phyloP scores from a whole-genome alignment of 495 filamentous ascomycete species.

The Parathielavia appendiculata region DNA sequence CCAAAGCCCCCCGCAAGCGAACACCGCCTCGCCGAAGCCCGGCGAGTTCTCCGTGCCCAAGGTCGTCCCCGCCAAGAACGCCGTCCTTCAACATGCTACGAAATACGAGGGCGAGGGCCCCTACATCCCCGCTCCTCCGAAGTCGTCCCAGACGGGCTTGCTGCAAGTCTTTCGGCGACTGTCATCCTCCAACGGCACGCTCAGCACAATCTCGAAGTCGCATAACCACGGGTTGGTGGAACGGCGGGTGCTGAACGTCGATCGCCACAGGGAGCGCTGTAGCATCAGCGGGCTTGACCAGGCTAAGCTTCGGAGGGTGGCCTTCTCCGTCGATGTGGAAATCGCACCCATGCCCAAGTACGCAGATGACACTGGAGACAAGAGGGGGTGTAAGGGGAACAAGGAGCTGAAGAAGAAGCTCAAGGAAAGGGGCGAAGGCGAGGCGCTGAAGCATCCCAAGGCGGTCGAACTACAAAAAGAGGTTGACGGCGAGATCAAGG shows the following conservation, averaged over 20 bases:
- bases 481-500: constrained; percentile 35
- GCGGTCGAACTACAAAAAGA: constrained; percentile 53
- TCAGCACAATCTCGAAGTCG: constrained; percentile 33
- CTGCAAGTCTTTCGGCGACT: constrained; percentile 76
- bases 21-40: constrained; percentile 43
- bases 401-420: constrained; percentile 60
- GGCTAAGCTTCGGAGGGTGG: constrained; percentile 75
- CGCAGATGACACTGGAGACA: constrained; percentile 34
- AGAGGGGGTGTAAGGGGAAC: constrained; percentile 41
- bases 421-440: constrained; percentile 64
- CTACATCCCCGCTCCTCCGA: constrained; percentile 63
- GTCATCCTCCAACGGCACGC: constrained; percentile 59
- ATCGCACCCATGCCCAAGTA: constrained; percentile 66
- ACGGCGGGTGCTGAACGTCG: constrained; percentile 78
- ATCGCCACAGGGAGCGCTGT: constrained; percentile 72
- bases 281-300: constrained; percentile 72
- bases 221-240: constrained; percentile 60
- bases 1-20: constrained; percentile 40
- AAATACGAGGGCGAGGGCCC: constrained; percentile 51
- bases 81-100: constrained; percentile 47
- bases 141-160: constrained; percentile 62
- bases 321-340: constrained; percentile 96
- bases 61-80: constrained; percentile 45
- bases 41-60: constrained; percentile 57
- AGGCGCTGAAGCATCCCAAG: constrained; percentile 60